Evolutionary conservation across 1,139 yeast species (phyloP), one percentile per base, ranked within the genome.

Genomic region (Eremothecium cymbalariae): DNA sequence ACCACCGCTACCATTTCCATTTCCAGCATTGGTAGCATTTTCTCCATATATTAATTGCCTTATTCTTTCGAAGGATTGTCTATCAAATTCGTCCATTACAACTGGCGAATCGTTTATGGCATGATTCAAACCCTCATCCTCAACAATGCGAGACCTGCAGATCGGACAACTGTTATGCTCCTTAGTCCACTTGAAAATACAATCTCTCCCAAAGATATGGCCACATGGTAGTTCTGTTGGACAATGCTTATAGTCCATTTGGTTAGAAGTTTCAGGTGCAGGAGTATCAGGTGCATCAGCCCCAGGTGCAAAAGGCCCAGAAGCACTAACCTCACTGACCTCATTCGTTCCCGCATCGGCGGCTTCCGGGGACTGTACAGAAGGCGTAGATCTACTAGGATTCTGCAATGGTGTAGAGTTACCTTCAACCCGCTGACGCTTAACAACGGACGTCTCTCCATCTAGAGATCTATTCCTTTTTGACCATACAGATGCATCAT

Each of bases 191-290:
- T 77, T 80, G 42, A 64, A 68, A 25, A 83, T 62, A 60, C 96
- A 85, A 18, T 70, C 69, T 43, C 73, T 68, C 4, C 95, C 94
- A 62, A 84, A 83, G 1, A 73, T 51, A 52, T 83, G 95, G 7
- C 75, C 75, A 58, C 97, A 88, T 0, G 95, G 93, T 70, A 88
- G 66, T 42, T 69, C 64, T 2, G 81, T 63, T 0, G 95, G 79
- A 6, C 67, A 55, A 56, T 86, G 95, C 6, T 60, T 55, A 48
- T 68, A 75, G 4, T 28, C 36, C n/a, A 54, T 51, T 1, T 44
- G 26, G n/a, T 41, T 43, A 8, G 42, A 50, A n/a, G 8, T 29
- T 25, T 9, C 29, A 18, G 13, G 13, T 14, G 18, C 11, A 14
- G 30, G 11, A 12, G 5, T 11, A 11, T 15, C 28, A 25, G 16